A percentile compares a stretch with the other conserved stretches of the same genome.
These are phyloP conservation scores for Metschnikowia lochheadii DNA, from an alignment of 805 yeast species.

Conservation along the genomic window DNA sequence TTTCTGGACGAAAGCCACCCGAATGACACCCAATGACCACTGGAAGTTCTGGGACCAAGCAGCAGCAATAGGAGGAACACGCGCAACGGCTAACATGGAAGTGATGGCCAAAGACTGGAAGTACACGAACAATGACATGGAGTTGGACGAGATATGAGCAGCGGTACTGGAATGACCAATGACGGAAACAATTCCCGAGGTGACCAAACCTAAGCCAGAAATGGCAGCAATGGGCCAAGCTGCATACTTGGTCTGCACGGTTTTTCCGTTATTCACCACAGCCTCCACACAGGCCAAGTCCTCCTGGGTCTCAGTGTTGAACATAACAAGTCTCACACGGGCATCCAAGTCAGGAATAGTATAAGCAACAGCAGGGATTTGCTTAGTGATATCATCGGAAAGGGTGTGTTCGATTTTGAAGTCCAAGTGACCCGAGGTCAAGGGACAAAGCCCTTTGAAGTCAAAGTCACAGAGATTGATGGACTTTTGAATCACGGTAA, in stretches of 20 bases:
- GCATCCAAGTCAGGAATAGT: constrained; percentile 95
- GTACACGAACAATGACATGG: constrained; percentile 86
- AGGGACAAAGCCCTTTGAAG: constrained; percentile 61
- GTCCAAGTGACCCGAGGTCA: constrained; percentile 82
- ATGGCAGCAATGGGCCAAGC: constrained; percentile 96
- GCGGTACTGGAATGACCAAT: constrained; percentile 90
- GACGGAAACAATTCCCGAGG: constrained; percentile 83
- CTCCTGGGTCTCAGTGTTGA: constrained; percentile 33
- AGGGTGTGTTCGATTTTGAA: constrained; percentile 50
- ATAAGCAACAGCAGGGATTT: constrained; percentile 81
- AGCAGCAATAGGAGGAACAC: constrained; percentile 94
- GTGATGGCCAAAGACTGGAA: constrained; percentile 91
- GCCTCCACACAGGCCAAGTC: constrained; percentile 93
- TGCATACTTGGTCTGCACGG: constrained; percentile 78
- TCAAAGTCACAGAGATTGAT: constrained; percentile 62
- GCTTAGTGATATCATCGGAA: constrained; percentile 35
- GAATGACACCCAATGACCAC: constrained; percentile 93
- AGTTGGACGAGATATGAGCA: constrained; percentile 95
- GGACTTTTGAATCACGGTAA: constrained; percentile 51
- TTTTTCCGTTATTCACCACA: constrained; percentile 76
- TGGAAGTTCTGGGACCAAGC: constrained; percentile 97
- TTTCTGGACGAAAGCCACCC: constrained; percentile 68
- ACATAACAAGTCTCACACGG: constrained; percentile 67
- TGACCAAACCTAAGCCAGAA: constrained; percentile 80
- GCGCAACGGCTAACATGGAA: constrained; percentile 90